These are phyloP conservation scores for Nyssa sinensis DNA, from an alignment of 148 eudicot species.

Conservation along the genomic window DNA sequence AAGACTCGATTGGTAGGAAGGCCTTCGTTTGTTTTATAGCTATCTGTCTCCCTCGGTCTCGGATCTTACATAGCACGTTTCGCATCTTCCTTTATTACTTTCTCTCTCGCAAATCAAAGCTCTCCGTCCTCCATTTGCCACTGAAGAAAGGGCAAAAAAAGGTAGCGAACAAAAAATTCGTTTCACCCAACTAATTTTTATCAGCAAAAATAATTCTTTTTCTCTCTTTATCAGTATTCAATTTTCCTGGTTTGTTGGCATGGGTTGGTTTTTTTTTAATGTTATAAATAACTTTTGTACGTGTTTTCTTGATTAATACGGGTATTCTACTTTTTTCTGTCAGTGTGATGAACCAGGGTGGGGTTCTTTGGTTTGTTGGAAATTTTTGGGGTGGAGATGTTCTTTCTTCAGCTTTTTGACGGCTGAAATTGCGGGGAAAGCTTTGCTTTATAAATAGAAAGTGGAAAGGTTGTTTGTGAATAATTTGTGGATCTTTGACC, in stretches of 20 bases:
- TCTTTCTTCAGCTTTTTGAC: slow-evolving; percentile 17
- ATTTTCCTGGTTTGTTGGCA: too few species aligned
- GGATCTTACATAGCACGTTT: not conserved
- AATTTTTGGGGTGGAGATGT: not conserved
- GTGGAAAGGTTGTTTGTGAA: not conserved
- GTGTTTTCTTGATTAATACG: too few species aligned
- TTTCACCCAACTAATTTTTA: not conserved
- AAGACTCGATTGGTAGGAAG: not conserved
- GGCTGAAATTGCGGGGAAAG: not conserved
- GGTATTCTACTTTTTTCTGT: too few species aligned
- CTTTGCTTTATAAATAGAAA: not conserved
- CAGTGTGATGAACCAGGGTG: too few species aligned
- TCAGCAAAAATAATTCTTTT: not conserved
- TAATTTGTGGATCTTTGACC: not conserved
- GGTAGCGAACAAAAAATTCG: not conserved
- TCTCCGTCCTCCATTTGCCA: not conserved
- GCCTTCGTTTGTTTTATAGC: not conserved
- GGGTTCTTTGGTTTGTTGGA: too few species aligned
- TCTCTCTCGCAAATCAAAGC: too few species aligned
- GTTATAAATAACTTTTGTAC: too few species aligned
- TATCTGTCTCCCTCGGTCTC: not conserved
- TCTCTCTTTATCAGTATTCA: not conserved
- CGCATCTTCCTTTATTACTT: not conserved
- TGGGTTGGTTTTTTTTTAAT: too few species aligned
- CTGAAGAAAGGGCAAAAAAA: not conserved